phyloP scores from a whole-genome alignment of 495 filamentous ascomycete genomes.

The Xylaria longipes region DNA sequence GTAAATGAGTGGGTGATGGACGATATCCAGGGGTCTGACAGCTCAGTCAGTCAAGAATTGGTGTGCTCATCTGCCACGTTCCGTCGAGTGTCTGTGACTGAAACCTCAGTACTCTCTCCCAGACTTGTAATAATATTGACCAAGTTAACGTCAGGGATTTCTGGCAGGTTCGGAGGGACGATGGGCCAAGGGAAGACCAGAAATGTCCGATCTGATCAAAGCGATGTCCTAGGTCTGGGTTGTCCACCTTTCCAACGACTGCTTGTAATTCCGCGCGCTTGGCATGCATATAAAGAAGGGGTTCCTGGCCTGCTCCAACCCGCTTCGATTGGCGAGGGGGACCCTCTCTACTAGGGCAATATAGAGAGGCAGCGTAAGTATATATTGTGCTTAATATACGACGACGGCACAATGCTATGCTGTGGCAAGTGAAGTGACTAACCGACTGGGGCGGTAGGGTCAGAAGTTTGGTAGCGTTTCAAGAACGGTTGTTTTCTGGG shows the following conservation, averaged over 20 bases:
- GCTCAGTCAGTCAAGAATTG: constrained; percentile 22
- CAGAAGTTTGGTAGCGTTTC: constrained; percentile 36
- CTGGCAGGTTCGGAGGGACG: constrained; percentile 41
- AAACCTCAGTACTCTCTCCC: constrained; percentile 31
- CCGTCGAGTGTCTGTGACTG: constrained; percentile 32
- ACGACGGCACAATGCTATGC: constrained; percentile 33
- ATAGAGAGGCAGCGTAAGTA: constrained; percentile 35
- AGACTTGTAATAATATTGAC: constrained; percentile 34
- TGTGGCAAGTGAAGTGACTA: constrained; percentile 26
- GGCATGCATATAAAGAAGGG: constrained; percentile 41
- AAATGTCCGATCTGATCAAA: constrained; percentile 42
- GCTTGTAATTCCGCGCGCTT: constrained; percentile 41
- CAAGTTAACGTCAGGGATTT: constrained; percentile 35
- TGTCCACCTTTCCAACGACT: constrained; percentile 35
- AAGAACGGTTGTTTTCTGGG: constrained; percentile 28
- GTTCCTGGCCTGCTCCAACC: constrained; percentile 38
- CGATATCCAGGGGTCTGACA: constrained; percentile 27
- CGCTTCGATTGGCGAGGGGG: constrained; percentile 40
- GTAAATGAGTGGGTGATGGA: constrained; percentile 22
- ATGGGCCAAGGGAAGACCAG: constrained; percentile 44
- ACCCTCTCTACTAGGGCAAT: constrained; percentile 39
- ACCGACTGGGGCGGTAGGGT: constrained; percentile 26
- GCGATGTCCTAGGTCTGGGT: constrained; percentile 39
- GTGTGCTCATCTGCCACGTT: constrained; percentile 27
- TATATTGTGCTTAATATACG: constrained; percentile 46